These are phyloP conservation scores for Talaromyces sp. DNA, from an alignment of 2,329 filamentous ascomycete genomes.

Conservation along the genomic window DNA sequence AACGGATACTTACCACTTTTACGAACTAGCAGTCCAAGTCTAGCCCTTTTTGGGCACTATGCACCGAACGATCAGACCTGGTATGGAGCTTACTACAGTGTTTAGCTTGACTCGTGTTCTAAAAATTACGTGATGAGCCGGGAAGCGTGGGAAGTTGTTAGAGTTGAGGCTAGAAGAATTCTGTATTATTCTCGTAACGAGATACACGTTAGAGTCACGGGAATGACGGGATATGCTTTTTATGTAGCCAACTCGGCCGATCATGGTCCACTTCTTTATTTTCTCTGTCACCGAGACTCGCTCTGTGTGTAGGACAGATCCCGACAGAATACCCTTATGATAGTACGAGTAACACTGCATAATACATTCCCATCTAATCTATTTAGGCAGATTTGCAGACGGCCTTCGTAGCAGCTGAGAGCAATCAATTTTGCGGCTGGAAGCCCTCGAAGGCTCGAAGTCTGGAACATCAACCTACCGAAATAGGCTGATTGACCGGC, in stretches of 20 bases:
- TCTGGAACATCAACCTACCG: background rate
- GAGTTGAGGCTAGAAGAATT: background rate
- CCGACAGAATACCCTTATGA: background rate
- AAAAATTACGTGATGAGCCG: background rate
- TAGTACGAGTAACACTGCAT: background rate
- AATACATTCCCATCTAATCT: background rate
- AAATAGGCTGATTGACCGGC: conserved; percentile 2
- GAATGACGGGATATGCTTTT: background rate
- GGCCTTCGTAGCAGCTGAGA: background rate
- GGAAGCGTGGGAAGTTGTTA: background rate
- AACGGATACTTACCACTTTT: background rate
- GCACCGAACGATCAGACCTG: conserved; percentile 2
- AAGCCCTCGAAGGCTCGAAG: background rate
- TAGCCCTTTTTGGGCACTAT: background rate
- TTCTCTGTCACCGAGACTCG: no score
- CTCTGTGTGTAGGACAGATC: background rate
- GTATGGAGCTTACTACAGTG: background rate
- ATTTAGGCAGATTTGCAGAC: background rate
- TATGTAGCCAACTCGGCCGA: background rate
- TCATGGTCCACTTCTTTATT: background rate
- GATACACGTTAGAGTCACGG: background rate
- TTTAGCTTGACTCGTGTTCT: background rate
- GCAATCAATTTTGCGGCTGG: background rate
- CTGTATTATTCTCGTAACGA: background rate
- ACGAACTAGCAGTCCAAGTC: background rate